Base-by-base conservation (phyloP, 2,329 filamentous ascomycete genomes). In the Davidsoniella australis region DNA sequence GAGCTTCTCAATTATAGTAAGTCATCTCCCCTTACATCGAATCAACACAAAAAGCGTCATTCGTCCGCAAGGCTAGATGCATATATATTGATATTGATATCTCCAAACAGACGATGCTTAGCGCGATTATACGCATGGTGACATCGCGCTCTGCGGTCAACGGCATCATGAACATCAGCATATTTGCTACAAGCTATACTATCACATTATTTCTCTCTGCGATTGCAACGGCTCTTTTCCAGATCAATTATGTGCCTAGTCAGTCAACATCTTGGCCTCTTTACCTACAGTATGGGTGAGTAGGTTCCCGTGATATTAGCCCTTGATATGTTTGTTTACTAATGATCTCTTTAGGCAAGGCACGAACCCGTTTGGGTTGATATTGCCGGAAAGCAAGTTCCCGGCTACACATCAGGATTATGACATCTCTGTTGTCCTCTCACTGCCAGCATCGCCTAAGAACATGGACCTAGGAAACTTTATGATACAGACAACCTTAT, bases 401-500 rank as follows among this genome's bases (percentile, higher is more conserved):
- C 66, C 91, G 54, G 76, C 82, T 56, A 69, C 76, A 16, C 71
- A 76, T 43, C 89, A 95, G 62, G 73, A 80, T 44, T 98, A 98
- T 69, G 87, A 96, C 62, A 73, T 98, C 40, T 72, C 75, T 4
- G 70, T 96, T 1, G 70, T 76, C 18, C 70, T 98, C 29, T 73
- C 75, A 3, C 70, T 98, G 54, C 91, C 91, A 16, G 78, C 81
- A 39, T 91, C 85, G 2, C 78, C 77, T 0, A 64, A 71, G 1
- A 98, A 98, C 58, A 65, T 83, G 18, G 74, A 73, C 2, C 74
- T 75, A 12, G 91, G 91, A 24, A 96, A 96, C 66, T 96, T 95
- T 69, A 98, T 98, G 91, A 68, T 96, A 16, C 80, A 84, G 43
- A 67, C 94, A 14, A 74, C 49, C 10, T 7, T 46, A 9, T 41